phyloP scores from a whole-genome alignment of 768 basidiomycete species.

The Lactarius indigo region DNA sequence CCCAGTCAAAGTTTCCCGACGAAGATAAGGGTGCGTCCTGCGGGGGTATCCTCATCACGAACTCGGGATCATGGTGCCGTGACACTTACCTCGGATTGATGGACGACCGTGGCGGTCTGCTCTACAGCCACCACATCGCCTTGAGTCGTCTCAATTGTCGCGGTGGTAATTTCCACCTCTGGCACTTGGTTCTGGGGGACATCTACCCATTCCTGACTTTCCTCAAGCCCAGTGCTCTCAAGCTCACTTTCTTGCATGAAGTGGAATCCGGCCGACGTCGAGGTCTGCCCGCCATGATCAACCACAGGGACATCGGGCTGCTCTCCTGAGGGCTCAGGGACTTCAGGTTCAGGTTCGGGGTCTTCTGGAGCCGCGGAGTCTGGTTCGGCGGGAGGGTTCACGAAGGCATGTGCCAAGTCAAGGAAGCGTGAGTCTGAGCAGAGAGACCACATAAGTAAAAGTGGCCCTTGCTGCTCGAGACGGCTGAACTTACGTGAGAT shows the following conservation, averaged over 20 bases:
- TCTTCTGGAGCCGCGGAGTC: slow-evolving; percentile 3
- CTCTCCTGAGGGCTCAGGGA: slow-evolving; percentile 11
- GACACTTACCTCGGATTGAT: slow-evolving; percentile 16
- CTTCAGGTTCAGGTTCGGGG: slow-evolving; percentile 6
- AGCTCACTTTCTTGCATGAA: slow-evolving; percentile 84
- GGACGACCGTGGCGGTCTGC: slow-evolving; percentile 4
- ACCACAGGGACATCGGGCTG: slow-evolving; percentile 17
- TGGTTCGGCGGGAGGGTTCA: slow-evolving; percentile 40
- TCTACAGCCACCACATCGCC: slow-evolving; percentile 10
- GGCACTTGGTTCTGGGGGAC: slow-evolving; percentile 14
- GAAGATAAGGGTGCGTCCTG: slow-evolving; percentile 21
- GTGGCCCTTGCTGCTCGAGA: slow-evolving; percentile 4
- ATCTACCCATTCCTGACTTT: slow-evolving; percentile 25
- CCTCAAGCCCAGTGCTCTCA: slow-evolving; percentile 39
- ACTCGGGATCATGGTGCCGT: background rate
- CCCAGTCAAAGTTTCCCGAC: slow-evolving; percentile 67
- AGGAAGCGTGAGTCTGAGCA: slow-evolving; percentile 55
- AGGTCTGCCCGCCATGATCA: slow-evolving; percentile 40
- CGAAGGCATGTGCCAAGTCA: slow-evolving; percentile 52
- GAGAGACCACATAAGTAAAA: slow-evolving; percentile 9
- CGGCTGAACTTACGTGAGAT: slow-evolving; percentile 52
- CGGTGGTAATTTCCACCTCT: slow-evolving; percentile 2
- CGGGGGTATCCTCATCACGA: background rate
- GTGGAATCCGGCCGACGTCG: slow-evolving; percentile 50
- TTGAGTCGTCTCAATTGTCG: slow-evolving; percentile 6